Conservation (phyloP, 164 flowering plant genomes). For the Stephania yunnanensis region DNA sequence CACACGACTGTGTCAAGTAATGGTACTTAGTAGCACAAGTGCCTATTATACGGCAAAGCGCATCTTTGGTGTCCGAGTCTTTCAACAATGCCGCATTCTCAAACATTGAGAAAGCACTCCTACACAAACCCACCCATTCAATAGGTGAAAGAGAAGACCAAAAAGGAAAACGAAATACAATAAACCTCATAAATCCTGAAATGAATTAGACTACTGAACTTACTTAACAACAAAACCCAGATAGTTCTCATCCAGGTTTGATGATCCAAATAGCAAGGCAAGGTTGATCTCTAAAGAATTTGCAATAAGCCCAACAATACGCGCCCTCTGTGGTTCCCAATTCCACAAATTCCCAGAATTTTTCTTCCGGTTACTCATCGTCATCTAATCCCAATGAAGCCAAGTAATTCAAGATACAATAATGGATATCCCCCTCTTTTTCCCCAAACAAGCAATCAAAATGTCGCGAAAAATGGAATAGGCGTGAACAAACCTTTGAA, state of each 20-base stretch:
- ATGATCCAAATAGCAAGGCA: slow-evolving; percentile 73
- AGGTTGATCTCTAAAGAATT: slow-evolving; percentile 89
- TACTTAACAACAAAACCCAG: slow-evolving; percentile 74
- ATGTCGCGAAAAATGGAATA: neutral
- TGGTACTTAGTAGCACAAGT: slow-evolving; percentile 84
- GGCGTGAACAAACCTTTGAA: slow-evolving; percentile 41
- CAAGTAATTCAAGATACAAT: neutral
- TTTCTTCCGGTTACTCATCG: slow-evolving; percentile 48
- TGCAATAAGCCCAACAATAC: slow-evolving; percentile 66
- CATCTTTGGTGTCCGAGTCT: slow-evolving; percentile 71
- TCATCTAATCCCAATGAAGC: slow-evolving; percentile 32
- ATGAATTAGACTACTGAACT: slow-evolving; percentile 20
- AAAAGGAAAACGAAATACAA: neutral
- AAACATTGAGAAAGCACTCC: slow-evolving; percentile 60
- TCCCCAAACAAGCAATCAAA: neutral
- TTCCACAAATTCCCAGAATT: slow-evolving; percentile 57
- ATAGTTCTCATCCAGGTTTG: slow-evolving; percentile 80
- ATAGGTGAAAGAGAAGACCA: neutral
- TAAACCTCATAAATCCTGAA: neutral
- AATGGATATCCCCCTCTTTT: no score
- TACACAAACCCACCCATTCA: slow-evolving; percentile 26
- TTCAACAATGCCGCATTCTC: slow-evolving; percentile 70
- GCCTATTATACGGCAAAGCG: slow-evolving; percentile 79
- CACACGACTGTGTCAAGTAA: slow-evolving; percentile 70
- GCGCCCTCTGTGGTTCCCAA: slow-evolving; percentile 79